These are phyloP conservation scores for Bretziella fagacearum DNA, from an alignment of 2,329 filamentous ascomycete genomes.

Conservation along the genomic window DNA sequence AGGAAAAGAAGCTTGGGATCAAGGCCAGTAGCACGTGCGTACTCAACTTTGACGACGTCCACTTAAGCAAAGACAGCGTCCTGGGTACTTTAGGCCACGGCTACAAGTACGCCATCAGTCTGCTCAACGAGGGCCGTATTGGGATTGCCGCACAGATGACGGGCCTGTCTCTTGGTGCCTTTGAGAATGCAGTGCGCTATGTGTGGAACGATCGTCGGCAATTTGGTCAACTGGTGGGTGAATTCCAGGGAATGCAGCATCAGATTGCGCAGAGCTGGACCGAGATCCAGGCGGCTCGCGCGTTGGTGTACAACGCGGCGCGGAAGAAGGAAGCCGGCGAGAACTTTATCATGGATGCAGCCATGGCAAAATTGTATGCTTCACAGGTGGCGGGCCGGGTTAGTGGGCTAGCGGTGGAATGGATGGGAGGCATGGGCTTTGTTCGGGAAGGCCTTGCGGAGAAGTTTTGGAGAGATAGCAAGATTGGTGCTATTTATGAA, in stretches of 20 bases:
- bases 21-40: constrained; percentile 91
- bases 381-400: constrained; percentile 85
- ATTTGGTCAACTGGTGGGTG: constrained; percentile 81
- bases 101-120: constrained; percentile 92
- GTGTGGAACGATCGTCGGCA: constrained; percentile 98
- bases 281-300: constrained; percentile 80
- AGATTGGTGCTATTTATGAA: constrained; percentile 97
- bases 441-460: constrained; percentile 90
- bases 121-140: constrained; percentile 92
- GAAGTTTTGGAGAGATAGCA: constrained; percentile 95
- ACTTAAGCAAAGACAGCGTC: constrained; percentile 73
- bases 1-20: constrained; percentile 99
- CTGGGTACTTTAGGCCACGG: constrained; percentile 79
- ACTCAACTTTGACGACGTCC: constrained; percentile 91
- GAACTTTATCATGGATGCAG: constrained; percentile 86
- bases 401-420: constrained; percentile 75
- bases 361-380: constrained; percentile 94
- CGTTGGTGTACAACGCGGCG: constrained; percentile 87
- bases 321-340: constrained; percentile 96
- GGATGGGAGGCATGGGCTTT: constrained; percentile 99
- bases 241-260: constrained; percentile 99
- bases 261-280: constrained; percentile 93
- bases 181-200: constrained; percentile 87
- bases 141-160: constrained; percentile 99
- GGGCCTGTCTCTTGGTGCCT: constrained; percentile 81